Base-by-base conservation (phyloP, 768 basidiomycete genomes). In the Phlegmacium glaucopus region DNA sequence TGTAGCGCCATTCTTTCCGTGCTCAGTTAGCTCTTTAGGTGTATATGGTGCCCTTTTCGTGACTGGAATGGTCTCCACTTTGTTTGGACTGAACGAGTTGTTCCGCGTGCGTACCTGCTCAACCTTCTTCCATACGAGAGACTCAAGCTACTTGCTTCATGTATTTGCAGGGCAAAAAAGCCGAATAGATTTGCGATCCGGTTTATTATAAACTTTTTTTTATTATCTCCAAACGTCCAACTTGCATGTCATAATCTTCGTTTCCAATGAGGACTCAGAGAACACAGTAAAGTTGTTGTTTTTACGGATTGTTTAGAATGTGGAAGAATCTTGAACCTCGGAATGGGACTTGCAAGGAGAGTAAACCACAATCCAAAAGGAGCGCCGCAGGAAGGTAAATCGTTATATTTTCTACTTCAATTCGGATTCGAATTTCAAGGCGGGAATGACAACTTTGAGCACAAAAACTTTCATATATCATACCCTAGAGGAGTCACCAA, bases 11-110 rank as follows among this genome's bases (percentile, higher is more conserved):
- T 43, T 42, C 18, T 7, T 35, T 15, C 15, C 32, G 42, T 45
- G 47, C 47, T 47, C 13, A 56, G 16, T 10, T 18, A 16, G 15
- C 32, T 44, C 28, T 42, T 29, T 55, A 88, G 87, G 77, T 39
- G 50, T 73, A 17, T 90, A 78, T 67, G 72, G 72, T 50, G 71
- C 68, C 45, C 54, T 76, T 15, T 87, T 80, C 61, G 61, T 72
- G 10, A 68, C 71, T 26, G 83, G 83, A 47, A 75, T 85, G 70
- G 35, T 65, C 25, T 78, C 77, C 45, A 76, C 80, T 18, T 65
- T 65, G 9, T 81, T 69, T 45, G 81, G 80, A 10, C 60, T 75
- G 3, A 76, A 66, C 59, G 61, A 70, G 15, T 66, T 89, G 53
- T 47, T 70, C 36, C 66, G 60, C 63, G 79, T 81, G 54, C 45